Evolutionary conservation across 2,329 filamentous ascomycete species (phyloP).

Genomic region (Aspergillus persii): DNA sequence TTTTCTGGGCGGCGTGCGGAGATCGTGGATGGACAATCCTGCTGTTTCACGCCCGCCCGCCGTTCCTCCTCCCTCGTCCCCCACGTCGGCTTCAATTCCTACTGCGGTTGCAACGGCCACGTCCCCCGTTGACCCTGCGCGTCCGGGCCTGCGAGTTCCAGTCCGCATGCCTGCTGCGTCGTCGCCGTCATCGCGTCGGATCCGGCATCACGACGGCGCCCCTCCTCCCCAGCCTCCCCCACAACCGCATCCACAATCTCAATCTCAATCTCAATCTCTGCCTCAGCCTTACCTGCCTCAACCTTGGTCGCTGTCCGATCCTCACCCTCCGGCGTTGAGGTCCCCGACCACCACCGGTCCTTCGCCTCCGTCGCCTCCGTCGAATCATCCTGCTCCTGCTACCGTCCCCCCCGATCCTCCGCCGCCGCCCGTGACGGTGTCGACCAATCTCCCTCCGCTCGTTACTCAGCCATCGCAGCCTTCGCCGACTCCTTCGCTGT

Average conservation of each 20-base stretch:
- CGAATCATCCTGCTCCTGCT: constrained; percentile 2
- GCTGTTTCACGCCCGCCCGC: background rate
- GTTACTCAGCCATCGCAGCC: background rate
- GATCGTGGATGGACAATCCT: constrained; percentile 38
- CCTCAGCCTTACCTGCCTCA: background rate
- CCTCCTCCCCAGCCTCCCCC: background rate
- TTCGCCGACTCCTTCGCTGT: background rate
- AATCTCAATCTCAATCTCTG: constrained; percentile 9
- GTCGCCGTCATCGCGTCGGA: background rate
- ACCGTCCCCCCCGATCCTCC: background rate
- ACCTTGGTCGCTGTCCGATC: background rate
- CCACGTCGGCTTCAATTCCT: background rate
- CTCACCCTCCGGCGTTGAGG: constrained; percentile 12
- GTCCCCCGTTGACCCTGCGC: background rate
- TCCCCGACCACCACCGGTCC: constrained; percentile 20
- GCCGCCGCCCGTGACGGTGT: background rate
- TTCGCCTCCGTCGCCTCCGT: background rate
- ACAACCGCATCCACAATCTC: constrained; percentile 2
- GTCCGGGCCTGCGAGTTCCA: constrained; percentile 16
- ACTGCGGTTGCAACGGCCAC: background rate
- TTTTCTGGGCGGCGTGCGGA: constrained; percentile 39
- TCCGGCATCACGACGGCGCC: constrained; percentile 3
- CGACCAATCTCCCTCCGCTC: background rate
- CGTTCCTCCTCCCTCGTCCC: background rate
- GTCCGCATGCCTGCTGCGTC: constrained; percentile 4